Conservation (phyloP, 495 filamentous ascomycete genomes). For the Coniosporium apollinis region DNA sequence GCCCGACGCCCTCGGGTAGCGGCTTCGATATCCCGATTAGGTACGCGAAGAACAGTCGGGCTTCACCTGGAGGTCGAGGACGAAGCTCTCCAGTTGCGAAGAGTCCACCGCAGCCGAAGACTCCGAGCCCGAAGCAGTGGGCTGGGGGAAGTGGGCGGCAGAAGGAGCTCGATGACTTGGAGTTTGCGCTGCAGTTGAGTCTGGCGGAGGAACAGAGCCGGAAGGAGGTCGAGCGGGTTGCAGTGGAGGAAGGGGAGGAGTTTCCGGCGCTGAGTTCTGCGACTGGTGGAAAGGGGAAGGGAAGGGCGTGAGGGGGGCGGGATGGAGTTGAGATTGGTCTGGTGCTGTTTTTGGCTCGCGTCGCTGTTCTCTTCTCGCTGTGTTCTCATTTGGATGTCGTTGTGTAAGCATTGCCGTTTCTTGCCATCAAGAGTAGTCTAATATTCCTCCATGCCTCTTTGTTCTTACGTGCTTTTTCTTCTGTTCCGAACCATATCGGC, state of each 20-base stretch:
- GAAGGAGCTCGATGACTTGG: constrained; percentile 55
- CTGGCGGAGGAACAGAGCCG: constrained; percentile 58
- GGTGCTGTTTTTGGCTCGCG: too few relatives aligned
- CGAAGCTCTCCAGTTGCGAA: too few relatives aligned
- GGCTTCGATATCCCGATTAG: constrained; percentile 21
- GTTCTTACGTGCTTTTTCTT: too few relatives aligned
- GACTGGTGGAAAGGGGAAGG: constrained; percentile 26
- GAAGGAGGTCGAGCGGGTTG: constrained; percentile 13
- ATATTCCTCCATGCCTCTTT: too few relatives aligned
- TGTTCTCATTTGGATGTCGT: too few relatives aligned
- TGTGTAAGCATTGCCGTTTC: too few relatives aligned
- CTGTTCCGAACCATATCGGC: too few relatives aligned
- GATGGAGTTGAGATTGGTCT: too few relatives aligned
- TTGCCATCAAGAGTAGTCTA: too few relatives aligned
- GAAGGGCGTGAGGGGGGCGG: constrained; percentile 11
- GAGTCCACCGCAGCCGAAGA: too few relatives aligned
- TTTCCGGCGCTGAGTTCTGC: constrained; percentile 37
- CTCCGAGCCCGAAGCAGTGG: constrained; percentile 5
- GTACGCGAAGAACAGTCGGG: constrained; percentile 18
- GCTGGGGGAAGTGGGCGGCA: constrained; percentile 11
- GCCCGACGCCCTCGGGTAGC: not conserved
- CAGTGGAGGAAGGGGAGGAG: constrained; percentile 16
- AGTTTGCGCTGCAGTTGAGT: constrained; percentile 72
- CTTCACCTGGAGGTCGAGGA: constrained; percentile 8
- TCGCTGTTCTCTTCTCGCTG: too few relatives aligned